Evolutionary conservation across 371 early-diverging fungal genomes (phyloP).

Genomic region (Gilbertella persicaria): DNA sequence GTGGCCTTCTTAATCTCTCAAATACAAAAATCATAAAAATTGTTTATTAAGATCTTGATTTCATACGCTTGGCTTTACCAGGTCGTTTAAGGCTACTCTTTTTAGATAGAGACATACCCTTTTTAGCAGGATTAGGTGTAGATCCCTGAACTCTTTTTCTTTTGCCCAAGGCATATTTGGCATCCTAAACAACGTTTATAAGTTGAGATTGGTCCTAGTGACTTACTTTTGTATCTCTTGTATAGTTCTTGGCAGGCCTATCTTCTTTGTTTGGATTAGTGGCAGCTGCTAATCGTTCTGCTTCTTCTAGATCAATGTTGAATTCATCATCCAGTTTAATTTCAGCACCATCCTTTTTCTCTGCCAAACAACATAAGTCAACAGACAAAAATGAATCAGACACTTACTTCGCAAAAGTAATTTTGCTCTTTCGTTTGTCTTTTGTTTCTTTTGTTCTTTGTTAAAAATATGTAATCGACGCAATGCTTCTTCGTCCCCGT

Average conservation of each 20-base stretch:
- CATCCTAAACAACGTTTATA: slow-evolving; percentile 1
- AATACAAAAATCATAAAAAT: too few species aligned
- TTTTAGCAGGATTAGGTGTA: slow-evolving; percentile 27
- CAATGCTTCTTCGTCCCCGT: slow-evolving; percentile 29
- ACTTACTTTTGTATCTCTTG: slow-evolving; percentile 21
- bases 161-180: slow-evolving; percentile 22
- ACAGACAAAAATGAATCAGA: background rate
- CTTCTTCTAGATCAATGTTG: slow-evolving; percentile 31
- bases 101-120: slow-evolving; percentile 30
- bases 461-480: slow-evolving; percentile 25
- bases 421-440: slow-evolving; percentile 21
- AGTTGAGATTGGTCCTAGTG: too few species aligned
- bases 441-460: slow-evolving; percentile 25
- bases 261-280: slow-evolving; percentile 16
- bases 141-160: slow-evolving; percentile 10
- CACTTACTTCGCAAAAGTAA: slow-evolving; percentile 25
- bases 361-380: slow-evolving; percentile 4
- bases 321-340: slow-evolving; percentile 27
- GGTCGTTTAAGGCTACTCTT: slow-evolving; percentile 30
- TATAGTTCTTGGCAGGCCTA: slow-evolving; percentile 20
- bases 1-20: slow-evolving; percentile 54
- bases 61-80: slow-evolving; percentile 39
- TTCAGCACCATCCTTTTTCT: slow-evolving; percentile 29
- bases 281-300: slow-evolving; percentile 26
- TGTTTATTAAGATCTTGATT: slow-evolving; percentile 10